Evolutionary conservation across 2,329 filamentous ascomycete genomes (phyloP).

Genomic region (Bretziella fagacearum): DNA sequence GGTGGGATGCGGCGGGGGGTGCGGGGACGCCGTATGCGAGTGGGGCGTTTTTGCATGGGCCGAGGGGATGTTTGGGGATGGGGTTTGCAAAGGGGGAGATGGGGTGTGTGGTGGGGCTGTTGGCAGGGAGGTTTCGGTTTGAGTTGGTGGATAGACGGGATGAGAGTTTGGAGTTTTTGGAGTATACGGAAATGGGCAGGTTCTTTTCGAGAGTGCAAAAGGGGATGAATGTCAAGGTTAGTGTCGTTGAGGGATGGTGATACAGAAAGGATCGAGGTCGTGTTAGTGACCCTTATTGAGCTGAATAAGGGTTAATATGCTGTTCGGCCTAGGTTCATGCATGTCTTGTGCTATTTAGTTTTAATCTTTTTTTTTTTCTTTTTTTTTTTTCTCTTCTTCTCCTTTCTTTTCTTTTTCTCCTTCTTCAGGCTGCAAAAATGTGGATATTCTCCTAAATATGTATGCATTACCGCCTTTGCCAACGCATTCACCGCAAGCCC

Average conservation of each 20-base stretch:
- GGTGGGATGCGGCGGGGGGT: slow-evolving; percentile 34
- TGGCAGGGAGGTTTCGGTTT: slow-evolving; percentile 60
- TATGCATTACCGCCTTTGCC: neutral
- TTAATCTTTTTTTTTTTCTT: neutral
- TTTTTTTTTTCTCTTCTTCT: neutral
- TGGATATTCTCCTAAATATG: neutral
- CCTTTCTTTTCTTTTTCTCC: neutral
- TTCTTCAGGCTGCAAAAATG: neutral
- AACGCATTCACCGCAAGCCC: neutral
- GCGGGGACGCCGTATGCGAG: slow-evolving; percentile 61
- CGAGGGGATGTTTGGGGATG: slow-evolving; percentile 69
- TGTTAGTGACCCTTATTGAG: neutral
- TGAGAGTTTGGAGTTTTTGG: slow-evolving; percentile 36
- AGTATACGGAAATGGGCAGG: slow-evolving; percentile 46
- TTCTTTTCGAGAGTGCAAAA: slow-evolving; percentile 57
- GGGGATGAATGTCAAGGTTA: slow-evolving; percentile 54
- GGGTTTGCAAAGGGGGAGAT: slow-evolving; percentile 72
- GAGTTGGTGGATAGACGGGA: slow-evolving; percentile 38
- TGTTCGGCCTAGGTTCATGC: neutral
- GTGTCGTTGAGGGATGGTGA: slow-evolving; percentile 49
- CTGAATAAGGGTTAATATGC: neutral
- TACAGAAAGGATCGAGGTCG: neutral
- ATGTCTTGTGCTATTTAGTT: neutral
- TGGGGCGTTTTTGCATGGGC: slow-evolving; percentile 73
- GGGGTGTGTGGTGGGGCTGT: slow-evolving; percentile 60